phyloP scores from a whole-genome alignment of 208 protist species.

The Leishmania tropica region DNA sequence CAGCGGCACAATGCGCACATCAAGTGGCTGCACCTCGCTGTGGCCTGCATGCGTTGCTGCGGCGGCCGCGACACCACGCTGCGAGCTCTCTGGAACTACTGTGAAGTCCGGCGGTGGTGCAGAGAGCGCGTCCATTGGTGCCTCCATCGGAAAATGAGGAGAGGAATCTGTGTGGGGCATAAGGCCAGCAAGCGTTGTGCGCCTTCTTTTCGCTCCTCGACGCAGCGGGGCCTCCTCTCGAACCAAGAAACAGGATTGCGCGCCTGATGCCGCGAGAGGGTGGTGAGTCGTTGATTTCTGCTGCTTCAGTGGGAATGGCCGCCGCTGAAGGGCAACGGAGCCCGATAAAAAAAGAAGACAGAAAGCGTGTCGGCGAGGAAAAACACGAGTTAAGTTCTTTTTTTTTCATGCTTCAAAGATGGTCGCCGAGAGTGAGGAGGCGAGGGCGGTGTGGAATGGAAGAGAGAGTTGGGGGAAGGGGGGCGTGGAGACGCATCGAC shows the following conservation, averaged over 20 bases:
- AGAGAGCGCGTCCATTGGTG: background rate
- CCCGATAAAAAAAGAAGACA: background rate
- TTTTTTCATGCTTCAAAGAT: background rate
- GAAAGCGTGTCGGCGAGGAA: background rate
- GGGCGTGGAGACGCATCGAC: background rate
- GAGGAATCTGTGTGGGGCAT: background rate
- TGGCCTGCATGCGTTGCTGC: background rate
- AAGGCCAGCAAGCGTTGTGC: background rate
- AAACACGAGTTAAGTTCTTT: background rate
- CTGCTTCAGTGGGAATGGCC: background rate
- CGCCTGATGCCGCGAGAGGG: background rate
- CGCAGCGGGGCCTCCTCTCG: background rate
- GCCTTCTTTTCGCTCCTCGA: background rate
- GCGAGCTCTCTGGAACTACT: background rate
- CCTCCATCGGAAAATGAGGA: background rate
- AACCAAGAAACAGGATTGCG: background rate
- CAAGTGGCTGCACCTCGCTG: slow-evolving; percentile 1
- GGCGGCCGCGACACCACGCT: background rate
- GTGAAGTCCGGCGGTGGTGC: background rate
- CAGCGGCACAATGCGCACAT: slow-evolving; percentile 18
- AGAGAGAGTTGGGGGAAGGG: background rate
- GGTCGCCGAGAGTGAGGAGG: background rate
- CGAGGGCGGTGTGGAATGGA: background rate
- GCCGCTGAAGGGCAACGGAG: background rate
- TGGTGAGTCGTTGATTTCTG: background rate